Conservation (phyloP, 2,329 filamentous ascomycete species). For the Thermothelomyces thermophilus region DNA sequence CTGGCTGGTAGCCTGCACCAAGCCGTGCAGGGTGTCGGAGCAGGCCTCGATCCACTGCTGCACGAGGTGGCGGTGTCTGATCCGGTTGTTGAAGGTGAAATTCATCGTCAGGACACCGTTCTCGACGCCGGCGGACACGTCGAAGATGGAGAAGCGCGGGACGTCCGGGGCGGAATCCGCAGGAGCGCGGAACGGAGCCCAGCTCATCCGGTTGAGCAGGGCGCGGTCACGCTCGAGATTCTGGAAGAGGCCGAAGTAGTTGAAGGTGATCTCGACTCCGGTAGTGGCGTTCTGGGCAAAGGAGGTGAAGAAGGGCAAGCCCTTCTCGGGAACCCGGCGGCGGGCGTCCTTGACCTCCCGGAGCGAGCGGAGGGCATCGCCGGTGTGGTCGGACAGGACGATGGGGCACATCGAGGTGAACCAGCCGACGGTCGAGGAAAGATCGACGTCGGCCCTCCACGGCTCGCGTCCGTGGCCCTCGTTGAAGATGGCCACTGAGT, state of each 20-base stretch:
- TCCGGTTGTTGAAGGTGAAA: constrained; percentile 5
- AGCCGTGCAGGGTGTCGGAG: background rate
- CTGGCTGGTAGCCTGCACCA: background rate
- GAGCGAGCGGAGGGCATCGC: background rate
- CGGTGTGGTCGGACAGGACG: constrained; percentile 11
- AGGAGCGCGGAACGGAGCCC: constrained; percentile 1
- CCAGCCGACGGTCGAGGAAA: constrained; percentile 39
- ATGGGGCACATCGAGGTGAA: constrained; percentile 39
- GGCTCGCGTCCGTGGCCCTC: constrained; percentile 40
- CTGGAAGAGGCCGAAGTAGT: constrained; percentile 40
- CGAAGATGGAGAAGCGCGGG: constrained; percentile 15
- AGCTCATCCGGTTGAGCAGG: constrained; percentile 13
- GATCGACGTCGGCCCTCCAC: constrained; percentile 27
- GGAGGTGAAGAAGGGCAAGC: background rate
- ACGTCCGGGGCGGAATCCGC: constrained; percentile 3
- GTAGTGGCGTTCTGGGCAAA: constrained; percentile 4
- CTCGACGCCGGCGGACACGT: constrained; percentile 18
- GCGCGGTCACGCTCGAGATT: constrained; percentile 32
- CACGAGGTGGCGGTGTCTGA: constrained; percentile 10
- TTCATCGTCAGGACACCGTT: constrained; percentile 4
- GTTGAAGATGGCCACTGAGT: constrained; percentile 31
- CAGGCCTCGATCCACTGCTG: constrained; percentile 11
- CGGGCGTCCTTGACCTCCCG: background rate
- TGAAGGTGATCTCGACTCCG: constrained; percentile 41
- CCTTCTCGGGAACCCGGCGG: background rate